A percentile compares a stretch with the other conserved stretches of the same genome.
phyloP scores from a whole-genome alignment of 2,329 filamentous ascomycete genomes.

The Exophiala dermatitidis region DNA sequence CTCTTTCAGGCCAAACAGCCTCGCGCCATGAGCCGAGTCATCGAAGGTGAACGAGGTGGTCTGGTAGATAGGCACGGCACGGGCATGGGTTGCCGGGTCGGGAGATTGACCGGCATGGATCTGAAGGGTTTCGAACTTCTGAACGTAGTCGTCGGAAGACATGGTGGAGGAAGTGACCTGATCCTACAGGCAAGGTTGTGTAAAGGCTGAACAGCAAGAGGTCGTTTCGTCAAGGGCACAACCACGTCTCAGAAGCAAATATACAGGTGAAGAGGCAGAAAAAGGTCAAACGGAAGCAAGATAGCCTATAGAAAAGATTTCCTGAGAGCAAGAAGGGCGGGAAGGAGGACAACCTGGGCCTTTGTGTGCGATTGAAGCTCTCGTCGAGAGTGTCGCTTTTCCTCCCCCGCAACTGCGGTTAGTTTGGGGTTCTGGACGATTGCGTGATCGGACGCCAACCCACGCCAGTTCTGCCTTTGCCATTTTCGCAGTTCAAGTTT shows the following conservation, averaged over 20 bases:
- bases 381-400: not conserved
- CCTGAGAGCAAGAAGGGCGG: not conserved
- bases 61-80: slow-evolving; percentile 93
- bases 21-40: slow-evolving; percentile 89
- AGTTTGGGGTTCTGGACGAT: not conserved
- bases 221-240: not conserved
- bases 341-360: not conserved
- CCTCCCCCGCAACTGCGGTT: slow-evolving; percentile 8
- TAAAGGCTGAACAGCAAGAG: too few species aligned
- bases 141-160: slow-evolving; percentile 32
- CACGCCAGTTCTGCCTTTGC: not conserved
- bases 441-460: slow-evolving; percentile 10
- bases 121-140: slow-evolving; percentile 75
- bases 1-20: slow-evolving; percentile 94
- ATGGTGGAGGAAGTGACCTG: slow-evolving; percentile 24
- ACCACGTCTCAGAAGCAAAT: not conserved
- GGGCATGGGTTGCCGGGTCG: slow-evolving; percentile 73
- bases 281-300: not conserved
- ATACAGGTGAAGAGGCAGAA: not conserved
- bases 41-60: slow-evolving; percentile 92
- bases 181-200: not conserved
- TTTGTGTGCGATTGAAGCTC: not conserved
- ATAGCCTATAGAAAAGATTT: not conserved
- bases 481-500: not conserved
- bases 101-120: slow-evolving; percentile 76